Evolutionary conservation across 345 rosid species (phyloP).

Genomic region (Psidium guajava): DNA sequence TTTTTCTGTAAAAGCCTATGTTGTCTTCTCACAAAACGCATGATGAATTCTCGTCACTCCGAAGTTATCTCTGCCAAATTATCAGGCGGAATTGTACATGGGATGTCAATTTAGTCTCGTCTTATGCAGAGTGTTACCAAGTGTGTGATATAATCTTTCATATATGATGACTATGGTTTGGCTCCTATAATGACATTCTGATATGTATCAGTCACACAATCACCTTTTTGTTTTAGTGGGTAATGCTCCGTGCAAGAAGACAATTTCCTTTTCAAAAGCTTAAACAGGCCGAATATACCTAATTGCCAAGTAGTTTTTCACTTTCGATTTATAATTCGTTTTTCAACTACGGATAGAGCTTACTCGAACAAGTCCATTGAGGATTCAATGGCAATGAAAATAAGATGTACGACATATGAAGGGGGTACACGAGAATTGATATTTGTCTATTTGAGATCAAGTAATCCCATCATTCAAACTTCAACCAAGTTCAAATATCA

Average conservation of each 20-base stretch:
- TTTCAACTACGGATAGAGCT: no score
- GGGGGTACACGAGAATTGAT: background rate
- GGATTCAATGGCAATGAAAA: no score
- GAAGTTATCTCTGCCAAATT: background rate
- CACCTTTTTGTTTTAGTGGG: no score
- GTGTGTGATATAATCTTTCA: background rate
- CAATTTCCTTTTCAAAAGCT: no score
- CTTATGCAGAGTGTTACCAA: background rate
- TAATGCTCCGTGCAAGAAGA: no score
- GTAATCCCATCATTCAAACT: background rate
- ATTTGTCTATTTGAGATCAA: background rate
- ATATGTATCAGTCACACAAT: no score
- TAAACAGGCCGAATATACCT: no score
- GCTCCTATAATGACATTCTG: background rate
- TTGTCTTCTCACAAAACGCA: background rate
- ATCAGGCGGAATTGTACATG: background rate
- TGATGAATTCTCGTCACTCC: background rate
- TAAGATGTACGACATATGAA: no score
- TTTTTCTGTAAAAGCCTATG: background rate
- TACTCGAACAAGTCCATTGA: no score
- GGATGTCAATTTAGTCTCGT: background rate
- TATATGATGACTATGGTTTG: background rate
- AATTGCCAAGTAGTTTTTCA: no score
- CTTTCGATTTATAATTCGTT: no score
- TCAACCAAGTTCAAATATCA: background rate